Conservation (phyloP, 352 stramenopile species). For the Phytophthora palmivora region DNA sequence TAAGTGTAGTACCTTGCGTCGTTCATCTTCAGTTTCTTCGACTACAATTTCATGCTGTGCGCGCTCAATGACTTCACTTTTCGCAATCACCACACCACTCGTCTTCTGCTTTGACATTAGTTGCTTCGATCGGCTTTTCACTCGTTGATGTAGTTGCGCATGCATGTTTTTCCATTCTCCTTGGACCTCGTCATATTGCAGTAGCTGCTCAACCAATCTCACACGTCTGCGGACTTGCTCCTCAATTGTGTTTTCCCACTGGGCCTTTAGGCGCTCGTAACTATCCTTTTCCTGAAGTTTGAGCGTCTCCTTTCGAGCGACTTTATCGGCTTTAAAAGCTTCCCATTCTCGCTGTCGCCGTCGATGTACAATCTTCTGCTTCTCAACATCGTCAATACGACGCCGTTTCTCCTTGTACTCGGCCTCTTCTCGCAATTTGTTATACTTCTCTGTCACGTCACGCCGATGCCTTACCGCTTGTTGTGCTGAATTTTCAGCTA, state of each 20-base stretch:
- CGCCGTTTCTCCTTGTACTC: slow-evolving; percentile 53
- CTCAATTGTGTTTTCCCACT: slow-evolving; percentile 53
- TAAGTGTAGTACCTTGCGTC: slow-evolving; percentile 37
- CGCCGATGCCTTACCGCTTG: slow-evolving; percentile 42
- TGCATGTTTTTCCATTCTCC: slow-evolving; percentile 56
- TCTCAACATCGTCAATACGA: slow-evolving; percentile 62
- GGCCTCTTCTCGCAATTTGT: slow-evolving; percentile 55
- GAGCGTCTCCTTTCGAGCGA: slow-evolving; percentile 48
- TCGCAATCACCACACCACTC: slow-evolving; percentile 47
- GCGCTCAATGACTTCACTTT: slow-evolving; percentile 53
- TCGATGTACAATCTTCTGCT: slow-evolving; percentile 64
- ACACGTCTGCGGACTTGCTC: slow-evolving; percentile 33
- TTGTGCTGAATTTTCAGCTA: slow-evolving; percentile 40
- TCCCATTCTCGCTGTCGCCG: slow-evolving; percentile 69
- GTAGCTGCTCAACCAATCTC: slow-evolving; percentile 55
- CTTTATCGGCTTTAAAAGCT: slow-evolving; percentile 48
- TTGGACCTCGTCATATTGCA: slow-evolving; percentile 58
- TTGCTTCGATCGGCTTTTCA: slow-evolving; percentile 47
- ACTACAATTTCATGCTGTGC: slow-evolving; percentile 61
- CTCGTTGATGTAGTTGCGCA: slow-evolving; percentile 38
- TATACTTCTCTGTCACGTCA: slow-evolving; percentile 58
- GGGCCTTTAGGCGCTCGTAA: slow-evolving; percentile 45
- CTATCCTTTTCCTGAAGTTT: slow-evolving; percentile 46
- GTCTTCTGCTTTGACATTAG: slow-evolving; percentile 57
- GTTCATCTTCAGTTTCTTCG: slow-evolving; percentile 60